phyloP scores from a whole-genome alignment of 2,329 filamentous ascomycete species.

The Microcyclospora pomicola region DNA sequence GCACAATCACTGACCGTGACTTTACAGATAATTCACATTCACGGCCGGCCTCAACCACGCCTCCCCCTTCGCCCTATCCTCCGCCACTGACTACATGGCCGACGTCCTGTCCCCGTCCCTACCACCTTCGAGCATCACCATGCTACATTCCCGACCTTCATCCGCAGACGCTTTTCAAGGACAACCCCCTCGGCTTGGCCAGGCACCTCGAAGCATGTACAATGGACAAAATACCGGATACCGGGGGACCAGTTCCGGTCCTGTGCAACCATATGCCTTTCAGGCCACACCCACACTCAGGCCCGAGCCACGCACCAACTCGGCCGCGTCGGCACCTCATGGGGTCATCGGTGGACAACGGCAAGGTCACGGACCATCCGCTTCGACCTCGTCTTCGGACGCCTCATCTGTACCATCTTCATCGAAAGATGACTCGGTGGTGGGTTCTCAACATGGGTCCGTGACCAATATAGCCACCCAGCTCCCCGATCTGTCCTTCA shows the following conservation, averaged over 20 bases:
- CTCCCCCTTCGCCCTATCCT: too few species aligned
- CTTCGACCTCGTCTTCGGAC: conserved; percentile 39
- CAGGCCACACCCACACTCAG: conserved; percentile 37
- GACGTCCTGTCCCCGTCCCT: conserved; percentile 35
- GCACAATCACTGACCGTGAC: too few species aligned
- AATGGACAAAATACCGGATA: conserved; percentile 29
- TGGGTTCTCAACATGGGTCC: conserved; percentile 19
- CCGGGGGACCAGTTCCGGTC: conserved; percentile 28
- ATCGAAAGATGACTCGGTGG: conserved; percentile 23
- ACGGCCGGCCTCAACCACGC: too few species aligned
- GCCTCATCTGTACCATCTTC: conserved; percentile 24
- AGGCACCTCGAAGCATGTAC: conserved; percentile 31
- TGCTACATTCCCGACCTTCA: conserved; percentile 32
- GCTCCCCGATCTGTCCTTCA: conserved; percentile 42
- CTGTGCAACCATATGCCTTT: conserved; percentile 38
- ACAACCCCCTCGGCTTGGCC: conserved; percentile 26
- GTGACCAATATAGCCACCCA: conserved; percentile 37
- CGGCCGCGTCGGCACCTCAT: conserved; percentile 32
- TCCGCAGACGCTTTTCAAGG: conserved; percentile 35
- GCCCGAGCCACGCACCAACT: conserved; percentile 41
- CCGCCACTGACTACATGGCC: conserved; percentile 21
- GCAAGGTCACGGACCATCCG: conserved; percentile 24
- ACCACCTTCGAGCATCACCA: conserved; percentile 34
- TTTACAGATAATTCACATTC: too few species aligned
- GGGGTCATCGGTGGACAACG: conserved; percentile 10